Evolutionary conservation across 2,329 filamentous ascomycete species (phyloP), one percentile per base, ranked within the genome.

Genomic region (Colletotrichum godetiae): DNA sequence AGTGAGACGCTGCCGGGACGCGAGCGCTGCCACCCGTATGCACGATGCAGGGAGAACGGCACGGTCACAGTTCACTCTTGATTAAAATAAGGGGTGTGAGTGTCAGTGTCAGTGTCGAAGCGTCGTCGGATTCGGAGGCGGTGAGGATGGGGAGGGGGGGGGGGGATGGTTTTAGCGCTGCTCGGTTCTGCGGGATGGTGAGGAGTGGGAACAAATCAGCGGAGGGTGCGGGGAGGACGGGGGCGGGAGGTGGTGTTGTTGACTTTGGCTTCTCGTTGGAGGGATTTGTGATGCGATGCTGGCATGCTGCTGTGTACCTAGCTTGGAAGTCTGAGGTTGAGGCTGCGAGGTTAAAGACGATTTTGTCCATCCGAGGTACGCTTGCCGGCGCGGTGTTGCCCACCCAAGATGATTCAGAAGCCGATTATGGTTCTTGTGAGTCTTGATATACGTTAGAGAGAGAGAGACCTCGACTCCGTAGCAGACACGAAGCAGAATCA

Each of bases 21-120:
- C 59, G 70, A 64, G 24, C 22, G 42, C 33, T 58, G 12, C 58
- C 58, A 37, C 24, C 31, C 53, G 67, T 67, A 63, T 68, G 68
- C 59, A 77, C 73, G 59, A 55, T 62, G 62, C 68, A 67, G 75
- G 67, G 63, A 65, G 68, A 42, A 59, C 15, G 22, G 42, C 42
- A 49, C 42, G n/a, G 19, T 49, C 42, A 49, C 42, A 42, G 1
- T 42, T 6, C 37, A 42, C 7, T 2, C 1, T 42, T 15, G 13
- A 42, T 42, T 42, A 42, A 4, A 42, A 35, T 13, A 35, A 37
- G 46, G 19, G 6, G 31, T 59, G 31, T 35, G 27, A 13, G n/a
- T 13, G 35, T 65, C 10, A 42, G 24, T 61, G 49, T 56, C 33
- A 27, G 52, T 22, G 12, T 33, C 10, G 29, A 15, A 15, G 56